Base-by-base conservation (phyloP, 208 protist species). In the Entamoeba histolytica region DNA sequence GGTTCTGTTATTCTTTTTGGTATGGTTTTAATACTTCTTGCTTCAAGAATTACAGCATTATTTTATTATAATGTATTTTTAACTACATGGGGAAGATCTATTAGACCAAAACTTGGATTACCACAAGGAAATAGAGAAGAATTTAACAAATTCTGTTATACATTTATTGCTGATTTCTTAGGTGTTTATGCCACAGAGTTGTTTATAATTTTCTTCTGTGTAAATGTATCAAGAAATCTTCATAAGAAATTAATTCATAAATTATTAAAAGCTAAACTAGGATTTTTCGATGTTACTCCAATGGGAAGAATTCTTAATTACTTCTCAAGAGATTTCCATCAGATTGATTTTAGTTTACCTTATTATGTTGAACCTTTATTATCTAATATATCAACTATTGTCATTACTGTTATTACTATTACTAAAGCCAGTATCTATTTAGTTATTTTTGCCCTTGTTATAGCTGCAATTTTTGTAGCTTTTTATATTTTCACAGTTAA, bases 401-500 rank as follows among this genome's bases (percentile, higher is more conserved):
- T 35, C 28, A 47, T 52, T 39, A 51, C 23, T 44, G 4, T 73
- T 3, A 28, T 49, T 28, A 69, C 55, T 1, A 69, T 87, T 39
- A 14, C 8, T 91, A 17, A 39, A 91, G 69, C 23, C 4, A 35
- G 7, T 5, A 91, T 91, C 19, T 91, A 28, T 44, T 35, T 35
- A 44, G 19, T 44, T 91, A 39, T 28, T 91, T 35, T 91, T 44
- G 23, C 31, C 1, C 19, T 91, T 28, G 14, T 91, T 1, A 91
- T 91, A 10, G 23, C 31, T 14, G 7, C 31, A 8, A 1, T 91
- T 6, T 19, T 35, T 39, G 7, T 91, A 39, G 7, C 19, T 1
- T 28, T 91, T 44, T 91, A 35, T 19, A 8, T 91, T 39, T 35
- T 91, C 31, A 39, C 19, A 8, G 8, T 14, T 5, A 98, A 97